Evolutionary conservation across 768 basidiomycete genomes (phyloP), one percentile per base, ranked within the genome.

Genomic region (Galerina marginata): DNA sequence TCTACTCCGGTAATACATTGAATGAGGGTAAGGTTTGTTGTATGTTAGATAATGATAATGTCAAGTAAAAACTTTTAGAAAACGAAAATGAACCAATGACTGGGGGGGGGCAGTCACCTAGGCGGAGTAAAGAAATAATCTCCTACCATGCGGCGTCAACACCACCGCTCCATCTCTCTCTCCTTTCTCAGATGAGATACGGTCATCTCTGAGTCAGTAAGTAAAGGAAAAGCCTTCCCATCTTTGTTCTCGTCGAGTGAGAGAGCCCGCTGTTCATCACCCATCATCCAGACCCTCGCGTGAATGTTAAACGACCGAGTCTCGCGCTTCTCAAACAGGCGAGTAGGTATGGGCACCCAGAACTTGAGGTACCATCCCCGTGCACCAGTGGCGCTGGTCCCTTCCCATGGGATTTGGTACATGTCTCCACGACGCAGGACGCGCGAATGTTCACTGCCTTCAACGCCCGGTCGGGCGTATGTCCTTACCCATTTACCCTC

Each of bases 291-390:
- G 9, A 81, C 71, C n/a, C 66, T 66, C 12, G 76, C 74, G 3
- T 69, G 65, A 16, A 85, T 57, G 38, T 67, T 67, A 65, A 85
- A 85, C 45, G 71, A 66, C 15, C 80, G 71, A 46, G 80, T 80
- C 61, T 84, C 83, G 54, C 73, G 72, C 70, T 78, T 80, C 25
- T 73, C 69, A 59, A 86, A 84, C 23, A 85, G 60, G n/a, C 68
- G 60, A 6, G 79, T 73, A 6, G 83, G 82, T 29, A 86, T 70
- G 0, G 84, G 84, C 9, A 83, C 72, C 74, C 77, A 82, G 61
- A 79, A 75, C 44, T 76, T 72, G 61, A 78, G 64, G 55, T 65
- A 72, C 75, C 75, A 79, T 2, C 76, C 76, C 11, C 69, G 62
- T 46, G 60, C 62, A n/a, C 52, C 66, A 6, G 55, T 38, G 37